Evolutionary conservation across 805 yeast genomes (phyloP), one percentile per base, ranked within the genome.

Genomic region (Saccharomycopsis fibuligera): DNA sequence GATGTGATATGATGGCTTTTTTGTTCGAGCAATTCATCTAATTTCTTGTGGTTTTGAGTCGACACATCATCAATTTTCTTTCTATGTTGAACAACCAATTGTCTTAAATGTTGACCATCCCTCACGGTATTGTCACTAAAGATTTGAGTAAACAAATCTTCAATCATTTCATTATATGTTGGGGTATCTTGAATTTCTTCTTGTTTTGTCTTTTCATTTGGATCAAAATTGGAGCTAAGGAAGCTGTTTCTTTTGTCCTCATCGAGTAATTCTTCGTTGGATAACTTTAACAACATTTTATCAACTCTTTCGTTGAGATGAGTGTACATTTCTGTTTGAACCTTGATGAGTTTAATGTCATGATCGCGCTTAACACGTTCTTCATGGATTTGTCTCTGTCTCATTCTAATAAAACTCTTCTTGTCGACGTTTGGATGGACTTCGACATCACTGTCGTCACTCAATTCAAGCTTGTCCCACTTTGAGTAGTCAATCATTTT

Each of bases 361-460:
- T 78, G 75, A 59, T 84, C 83, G 60, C 95, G 71, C 62, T 86
- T 86, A 36, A 73, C 76, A 54, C 99, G 80, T 66, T 89, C 84
- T 62, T 91, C 96, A 63, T 93, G 99, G 56, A 93, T 93, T 58
- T 90, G 96, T 60, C 96, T 84, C 68, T 93, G 99, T 62, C 88
- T 91, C 99, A 98, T 91, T 51, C 81, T 78, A 58, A 93, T 87
- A 57, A 93, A 91, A 1, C 98, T 90, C 35, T 70, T 71, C 63
- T 93, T 93, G 65, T 93, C 99, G 29, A 93, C 99, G 62, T 93
- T 93, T 51, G 98, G 99, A 63, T 93, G 99, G 14, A 91, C 98
- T 61, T 93, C 99, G 43, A 93, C 72, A 60, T 93, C 99, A 6
- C 96, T 88, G 65, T 93, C 99, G 63, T 93, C 99, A 19, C 96